These are phyloP conservation scores for Sporisorium reilianum DNA, from an alignment of 1,284 basidiomycete species.

Conservation along the genomic window DNA sequence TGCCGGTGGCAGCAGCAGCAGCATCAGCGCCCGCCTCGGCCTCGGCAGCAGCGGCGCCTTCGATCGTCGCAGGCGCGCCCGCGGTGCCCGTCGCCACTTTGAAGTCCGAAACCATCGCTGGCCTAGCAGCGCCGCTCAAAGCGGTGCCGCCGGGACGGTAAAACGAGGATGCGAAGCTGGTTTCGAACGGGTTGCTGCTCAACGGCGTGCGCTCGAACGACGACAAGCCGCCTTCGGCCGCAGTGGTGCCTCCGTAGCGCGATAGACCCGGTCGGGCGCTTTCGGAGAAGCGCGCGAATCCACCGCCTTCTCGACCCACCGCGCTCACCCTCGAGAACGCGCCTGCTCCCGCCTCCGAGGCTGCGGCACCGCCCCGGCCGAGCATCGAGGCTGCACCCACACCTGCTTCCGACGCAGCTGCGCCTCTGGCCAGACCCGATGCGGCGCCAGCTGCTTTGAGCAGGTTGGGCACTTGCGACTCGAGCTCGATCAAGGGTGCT, in stretches of 20 bases:
- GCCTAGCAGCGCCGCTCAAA: slow-evolving; percentile 6
- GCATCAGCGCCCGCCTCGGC: background rate
- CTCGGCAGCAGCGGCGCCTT: slow-evolving; percentile 2
- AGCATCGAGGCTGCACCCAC: background rate
- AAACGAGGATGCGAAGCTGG: background rate
- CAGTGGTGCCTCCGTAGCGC: background rate
- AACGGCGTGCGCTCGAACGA: background rate
- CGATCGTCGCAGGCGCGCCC: slow-evolving; percentile 14
- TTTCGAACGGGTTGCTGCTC: background rate
- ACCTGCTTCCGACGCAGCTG: slow-evolving; percentile 11
- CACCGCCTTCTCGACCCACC: background rate
- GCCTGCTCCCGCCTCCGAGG: background rate
- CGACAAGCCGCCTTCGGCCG: background rate
- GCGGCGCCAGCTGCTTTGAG: slow-evolving; percentile 6
- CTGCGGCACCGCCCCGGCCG: background rate
- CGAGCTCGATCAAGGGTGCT: too few relatives aligned
- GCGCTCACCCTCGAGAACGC: background rate
- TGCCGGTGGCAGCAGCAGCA: background rate
- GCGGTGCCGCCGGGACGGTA: background rate
- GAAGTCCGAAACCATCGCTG: slow-evolving; percentile 15
- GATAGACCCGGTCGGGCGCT: background rate
- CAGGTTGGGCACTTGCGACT: background rate
- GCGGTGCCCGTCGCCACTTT: background rate
- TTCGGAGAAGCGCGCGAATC: background rate
- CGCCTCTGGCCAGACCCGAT: background rate